Evolutionary conservation across 139 green algal species (phyloP), one percentile per base, ranked within the genome.

Genomic region (Penium margaritaceum): DNA sequence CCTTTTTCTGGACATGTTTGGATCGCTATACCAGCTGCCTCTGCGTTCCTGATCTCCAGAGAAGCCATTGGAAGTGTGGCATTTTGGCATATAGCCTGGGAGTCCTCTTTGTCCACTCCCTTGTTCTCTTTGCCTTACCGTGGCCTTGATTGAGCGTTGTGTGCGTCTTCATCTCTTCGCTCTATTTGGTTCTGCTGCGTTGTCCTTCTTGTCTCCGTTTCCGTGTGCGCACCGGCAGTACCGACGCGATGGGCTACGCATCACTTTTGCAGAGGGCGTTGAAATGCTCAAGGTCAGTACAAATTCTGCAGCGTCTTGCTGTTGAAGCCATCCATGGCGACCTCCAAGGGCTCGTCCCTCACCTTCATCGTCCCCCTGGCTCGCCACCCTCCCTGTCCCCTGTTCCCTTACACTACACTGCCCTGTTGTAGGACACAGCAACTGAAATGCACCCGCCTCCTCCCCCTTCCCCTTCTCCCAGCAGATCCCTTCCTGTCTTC

Each of bases 391-490:
- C n/a, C n/a, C n/a, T 12, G 7, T 7, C 32, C 30, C 55, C 55
- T 65, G 7, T 12, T 65, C 14, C 55, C 55, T 65, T 12, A 9
- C 41, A 9, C 41, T 12, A 9, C 9, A 9, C 41, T 12, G 9
- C 41, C n/a, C n/a, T n/a, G n/a, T n/a, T n/a, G n/a, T n/a, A n/a
- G 78, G 78, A 27, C 75, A 41, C 47, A 65, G 78, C 41, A 84
- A 84, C 21, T 58, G 78, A 15, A 72, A 96, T 24, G 81, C 88
- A 7, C 87, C 79, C 14, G 92, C 97, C 60, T 76, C 92, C 77
- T 83, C 87, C 1, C 98, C 98, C 85, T 91, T 99, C 33, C 89
- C 97, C 81, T 81, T 82, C 1, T 97, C 97, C 88, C 95, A 89
- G 84, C 71, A 12, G 9, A 51, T 51, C 9, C 41, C 9, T 51